phyloP scores from a whole-genome alignment of 2,329 filamentous ascomycete genomes.

The Alternaria arborescens region DNA sequence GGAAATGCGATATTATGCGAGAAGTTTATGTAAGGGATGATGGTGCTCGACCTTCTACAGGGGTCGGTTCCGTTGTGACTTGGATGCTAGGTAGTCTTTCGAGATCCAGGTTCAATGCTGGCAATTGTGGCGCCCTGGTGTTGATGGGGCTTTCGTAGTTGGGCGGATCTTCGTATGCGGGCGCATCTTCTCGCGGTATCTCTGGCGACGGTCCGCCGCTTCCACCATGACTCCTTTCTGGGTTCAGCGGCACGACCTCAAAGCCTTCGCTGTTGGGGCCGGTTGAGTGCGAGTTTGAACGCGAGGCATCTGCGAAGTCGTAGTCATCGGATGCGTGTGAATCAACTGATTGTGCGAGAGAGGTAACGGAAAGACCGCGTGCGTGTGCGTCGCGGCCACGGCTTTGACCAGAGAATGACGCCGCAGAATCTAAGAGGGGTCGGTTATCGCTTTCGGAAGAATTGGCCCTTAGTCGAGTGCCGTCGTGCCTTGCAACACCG shows the following conservation, averaged over 20 bases:
- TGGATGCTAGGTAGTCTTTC: slow-evolving; percentile 56
- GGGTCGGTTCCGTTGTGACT: slow-evolving; percentile 50
- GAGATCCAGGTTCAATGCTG: slow-evolving; percentile 51
- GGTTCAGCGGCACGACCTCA: slow-evolving; percentile 54
- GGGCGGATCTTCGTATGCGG: slow-evolving; percentile 58
- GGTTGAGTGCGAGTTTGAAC: slow-evolving; percentile 28
- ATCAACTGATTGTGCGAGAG: slow-evolving; percentile 48
- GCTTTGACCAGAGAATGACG: slow-evolving; percentile 62
- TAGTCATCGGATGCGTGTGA: slow-evolving; percentile 51
- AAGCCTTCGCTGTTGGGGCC: slow-evolving; percentile 48
- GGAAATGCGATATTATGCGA: background rate
- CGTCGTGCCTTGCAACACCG: slow-evolving; percentile 79
- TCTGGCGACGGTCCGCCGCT: slow-evolving; percentile 36
- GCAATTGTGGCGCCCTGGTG: slow-evolving; percentile 46
- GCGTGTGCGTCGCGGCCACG: slow-evolving; percentile 46
- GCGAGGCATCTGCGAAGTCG: slow-evolving; percentile 38
- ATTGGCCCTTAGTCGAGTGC: slow-evolving; percentile 75
- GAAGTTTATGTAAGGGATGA: slow-evolving; percentile 19
- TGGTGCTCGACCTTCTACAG: slow-evolving; percentile 24
- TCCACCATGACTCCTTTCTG: slow-evolving; percentile 45
- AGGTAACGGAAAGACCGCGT: slow-evolving; percentile 55
- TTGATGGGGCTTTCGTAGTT: slow-evolving; percentile 56
- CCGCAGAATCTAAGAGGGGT: slow-evolving; percentile 75
- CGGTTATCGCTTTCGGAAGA: slow-evolving; percentile 76
- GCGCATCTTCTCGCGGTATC: slow-evolving; percentile 45